Base-by-base conservation (phyloP, 257 asterid species). In the Hygrophila difformis region DNA sequence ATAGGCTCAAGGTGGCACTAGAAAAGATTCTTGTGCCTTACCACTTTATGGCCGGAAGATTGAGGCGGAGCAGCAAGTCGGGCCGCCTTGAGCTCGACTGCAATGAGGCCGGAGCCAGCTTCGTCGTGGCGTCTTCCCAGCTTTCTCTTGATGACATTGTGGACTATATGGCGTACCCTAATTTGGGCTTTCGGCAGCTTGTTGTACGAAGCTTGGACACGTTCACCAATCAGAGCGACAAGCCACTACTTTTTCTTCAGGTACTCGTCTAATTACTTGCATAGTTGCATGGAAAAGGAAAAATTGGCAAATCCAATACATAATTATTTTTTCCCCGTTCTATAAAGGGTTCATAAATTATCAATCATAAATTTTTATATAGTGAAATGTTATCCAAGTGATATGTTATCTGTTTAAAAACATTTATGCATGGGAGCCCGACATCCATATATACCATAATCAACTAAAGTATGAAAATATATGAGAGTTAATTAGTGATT, bases 31-130 rank as follows among this genome's bases (percentile, higher is more conserved):
- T 80, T 1, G 82, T 70, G 21, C 55, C 64, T 2, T 84, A 80
- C 53, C 72, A 84, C 18, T 80, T 36, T 46, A 57, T 84, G 79
- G 92, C 85, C 1, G 94, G 94, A 8, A 67, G 94, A 18, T 19
- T 79, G 5, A 72, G 60, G 65, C 18, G 64, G 51, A 55, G 71
- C 53, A 44, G 14, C 5, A 44, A 62, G 5, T 28, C 69, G 8
- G 68, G 67, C 34, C 77, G 87, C 22, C 55, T 73, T 0, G 77
- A 63, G 55, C 61, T 81, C 37, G 75, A 76, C 23, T 81, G 87
- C 72, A 77, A 81, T 21, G 49, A 26, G 0, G 79, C 69, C 1
- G 93, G 93, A 2, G 79, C 60, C 18, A 83, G 72, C 12, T 81
- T 71, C 55, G 46, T 69, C 6, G 71, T 60, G 19, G 93, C 93